Conservation (phyloP, 768 basidiomycete genomes). For the Tylopilus felleus region DNA sequence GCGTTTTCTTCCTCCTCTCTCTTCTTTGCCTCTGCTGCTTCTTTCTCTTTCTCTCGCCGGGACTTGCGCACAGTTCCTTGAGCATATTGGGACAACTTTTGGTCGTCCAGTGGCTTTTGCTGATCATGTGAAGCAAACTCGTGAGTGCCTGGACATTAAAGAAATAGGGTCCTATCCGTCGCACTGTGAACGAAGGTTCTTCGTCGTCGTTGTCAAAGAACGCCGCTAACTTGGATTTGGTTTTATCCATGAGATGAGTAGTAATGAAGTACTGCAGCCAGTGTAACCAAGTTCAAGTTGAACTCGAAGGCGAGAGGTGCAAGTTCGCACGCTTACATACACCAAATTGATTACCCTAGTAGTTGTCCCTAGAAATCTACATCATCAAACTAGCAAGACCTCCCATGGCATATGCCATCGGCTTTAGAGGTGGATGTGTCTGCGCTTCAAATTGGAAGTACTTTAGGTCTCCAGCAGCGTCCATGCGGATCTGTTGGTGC, state of each 20-base stretch:
- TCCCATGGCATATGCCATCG: slow-evolving; percentile 84
- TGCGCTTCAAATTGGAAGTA: slow-evolving; percentile 84
- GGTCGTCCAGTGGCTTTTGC: slow-evolving; percentile 84
- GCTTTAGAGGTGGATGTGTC: slow-evolving; percentile 85
- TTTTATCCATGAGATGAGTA: slow-evolving; percentile 30
- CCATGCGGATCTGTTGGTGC: slow-evolving; percentile 67
- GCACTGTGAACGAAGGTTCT: slow-evolving; percentile 86
- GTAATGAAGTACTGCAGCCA: neutral
- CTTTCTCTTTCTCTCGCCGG: slow-evolving; percentile 86
- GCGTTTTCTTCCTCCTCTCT: slow-evolving; percentile 79
- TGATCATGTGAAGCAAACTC: slow-evolving; percentile 50
- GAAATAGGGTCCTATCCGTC: slow-evolving; percentile 72
- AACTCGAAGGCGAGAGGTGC: neutral
- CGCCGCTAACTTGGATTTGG: slow-evolving; percentile 56
- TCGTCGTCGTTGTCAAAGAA: slow-evolving; percentile 87
- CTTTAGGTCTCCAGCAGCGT: slow-evolving; percentile 65
- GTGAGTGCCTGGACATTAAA: slow-evolving; percentile 54
- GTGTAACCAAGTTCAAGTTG: neutral
- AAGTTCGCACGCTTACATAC: slow-evolving; percentile 26
- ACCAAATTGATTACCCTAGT: neutral
- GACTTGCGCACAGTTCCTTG: slow-evolving; percentile 89
- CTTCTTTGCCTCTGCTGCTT: slow-evolving; percentile 87
- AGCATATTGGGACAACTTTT: slow-evolving; percentile 81
- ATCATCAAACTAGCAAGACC: slow-evolving; percentile 69
- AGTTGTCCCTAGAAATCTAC: slow-evolving; percentile 33